phyloP scores from a whole-genome alignment of 192 early-diverging fungal genomes.

The Podila horticola region DNA sequence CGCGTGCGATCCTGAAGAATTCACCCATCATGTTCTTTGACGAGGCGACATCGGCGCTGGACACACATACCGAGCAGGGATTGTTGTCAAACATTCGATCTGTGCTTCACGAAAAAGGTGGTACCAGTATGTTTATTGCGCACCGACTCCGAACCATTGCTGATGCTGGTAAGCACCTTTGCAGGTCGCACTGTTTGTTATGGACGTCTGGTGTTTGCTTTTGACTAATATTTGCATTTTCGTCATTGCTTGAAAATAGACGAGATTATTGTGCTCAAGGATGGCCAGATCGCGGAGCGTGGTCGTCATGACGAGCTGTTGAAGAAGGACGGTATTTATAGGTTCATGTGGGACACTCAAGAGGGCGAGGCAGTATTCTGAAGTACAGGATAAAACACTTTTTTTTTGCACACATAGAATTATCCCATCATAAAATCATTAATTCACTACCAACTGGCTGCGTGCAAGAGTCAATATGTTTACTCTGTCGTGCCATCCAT shows the following conservation, averaged over 20 bases:
- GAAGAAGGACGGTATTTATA: constrained; percentile 77
- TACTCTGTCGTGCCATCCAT: no score
- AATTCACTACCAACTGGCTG: no score
- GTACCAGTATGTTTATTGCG: constrained; percentile 95
- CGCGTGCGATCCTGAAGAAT: constrained; percentile 87
- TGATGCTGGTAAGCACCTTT: constrained; percentile 69
- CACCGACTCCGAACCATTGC: constrained; percentile 92
- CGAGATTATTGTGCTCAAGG: constrained; percentile 89
- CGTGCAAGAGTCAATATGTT: no score
- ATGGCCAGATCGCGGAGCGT: constrained; percentile 85
- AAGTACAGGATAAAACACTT: not conserved
- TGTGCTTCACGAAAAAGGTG: constrained; percentile 72
- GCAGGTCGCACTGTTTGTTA: not conserved
- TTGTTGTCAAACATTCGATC: constrained; percentile 89
- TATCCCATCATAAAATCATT: no score
- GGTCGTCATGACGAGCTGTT: constrained; percentile 88
- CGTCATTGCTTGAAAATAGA: constrained; percentile 60
- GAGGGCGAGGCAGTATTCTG: constrained; percentile 51
- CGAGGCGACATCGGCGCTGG: constrained; percentile 89
- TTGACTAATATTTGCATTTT: constrained; percentile 3
- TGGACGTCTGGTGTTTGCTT: constrained; percentile 4
- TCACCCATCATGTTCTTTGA: constrained; percentile 87
- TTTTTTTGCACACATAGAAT: no score
- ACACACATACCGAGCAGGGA: constrained; percentile 79
- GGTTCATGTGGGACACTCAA: constrained; percentile 90